Evolutionary conservation across 208 protist species (phyloP).

Genomic region (Strigomonas culicis): DNA sequence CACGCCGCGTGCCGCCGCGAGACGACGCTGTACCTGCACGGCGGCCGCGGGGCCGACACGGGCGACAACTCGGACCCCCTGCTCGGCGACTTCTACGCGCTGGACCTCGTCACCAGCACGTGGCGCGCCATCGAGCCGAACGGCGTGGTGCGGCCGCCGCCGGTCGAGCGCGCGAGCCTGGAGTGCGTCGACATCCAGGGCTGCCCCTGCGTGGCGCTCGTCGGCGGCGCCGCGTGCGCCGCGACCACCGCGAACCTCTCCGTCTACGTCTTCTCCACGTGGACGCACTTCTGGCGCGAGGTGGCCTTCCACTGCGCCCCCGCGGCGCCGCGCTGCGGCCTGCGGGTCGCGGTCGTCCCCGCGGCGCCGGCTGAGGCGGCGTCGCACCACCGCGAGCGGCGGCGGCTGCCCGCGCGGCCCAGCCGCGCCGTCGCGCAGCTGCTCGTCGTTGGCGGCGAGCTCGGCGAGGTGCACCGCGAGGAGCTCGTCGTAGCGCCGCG

Average conservation of each 20-base stretch:
- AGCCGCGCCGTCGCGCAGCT: slow-evolving; percentile 9
- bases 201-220: slow-evolving; percentile 46
- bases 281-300: slow-evolving; percentile 50
- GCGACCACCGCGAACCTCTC: slow-evolving; percentile 12
- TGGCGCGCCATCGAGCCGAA: slow-evolving; percentile 50
- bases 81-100: slow-evolving; percentile 53
- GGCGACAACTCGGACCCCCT: background rate
- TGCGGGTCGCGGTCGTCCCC: background rate
- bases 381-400: slow-evolving; percentile 3
- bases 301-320: slow-evolving; percentile 9
- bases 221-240: slow-evolving; percentile 26
- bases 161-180: slow-evolving; percentile 56
- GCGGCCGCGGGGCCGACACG: slow-evolving; percentile 23
- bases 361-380: background rate
- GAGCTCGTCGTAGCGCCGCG: slow-evolving; percentile 3
- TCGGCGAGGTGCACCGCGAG: slow-evolving; percentile 1
- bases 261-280: slow-evolving; percentile 55
- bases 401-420: slow-evolving; percentile 3
- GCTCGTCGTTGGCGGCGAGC: slow-evolving; percentile 14
- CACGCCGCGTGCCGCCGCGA: slow-evolving; percentile 32
- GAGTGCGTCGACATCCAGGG: slow-evolving; percentile 28
- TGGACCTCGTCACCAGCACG: slow-evolving; percentile 52
- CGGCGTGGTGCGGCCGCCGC: slow-evolving; percentile 43
- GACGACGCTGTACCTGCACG: slow-evolving; percentile 34
- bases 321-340: slow-evolving; percentile 1